A percentile compares a stretch with the other conserved stretches of the same genome.
phyloP scores from a whole-genome alignment of 768 basidiomycete genomes.

The Auricularia sp. region DNA sequence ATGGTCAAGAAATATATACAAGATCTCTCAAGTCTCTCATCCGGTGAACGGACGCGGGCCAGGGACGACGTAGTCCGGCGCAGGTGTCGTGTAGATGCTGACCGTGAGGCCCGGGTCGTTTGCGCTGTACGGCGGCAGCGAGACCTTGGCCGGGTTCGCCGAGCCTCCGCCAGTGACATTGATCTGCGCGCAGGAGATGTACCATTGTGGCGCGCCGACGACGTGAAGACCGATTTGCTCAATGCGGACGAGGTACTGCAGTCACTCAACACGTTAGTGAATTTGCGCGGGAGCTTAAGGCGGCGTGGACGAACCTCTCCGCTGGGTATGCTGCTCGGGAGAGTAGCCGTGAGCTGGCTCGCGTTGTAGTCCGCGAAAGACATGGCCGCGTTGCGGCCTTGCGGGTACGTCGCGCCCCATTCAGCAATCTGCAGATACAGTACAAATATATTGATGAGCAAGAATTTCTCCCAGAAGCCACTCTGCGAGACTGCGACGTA shows the following conservation, averaged over 20 bases:
- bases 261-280: background rate
- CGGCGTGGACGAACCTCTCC: background rate
- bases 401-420: constrained; percentile 3
- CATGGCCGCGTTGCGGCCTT: background rate
- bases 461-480: background rate
- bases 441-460: background rate
- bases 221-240: constrained; percentile 31
- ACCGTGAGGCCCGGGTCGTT: background rate
- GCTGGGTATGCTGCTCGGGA: background rate
- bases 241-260: constrained; percentile 21
- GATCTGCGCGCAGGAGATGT: constrained; percentile 29
- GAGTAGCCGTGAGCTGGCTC: background rate
- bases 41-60: background rate
- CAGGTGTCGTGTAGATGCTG: background rate
- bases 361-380: background rate
- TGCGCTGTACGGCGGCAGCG: background rate
- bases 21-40: background rate
- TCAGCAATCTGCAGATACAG: background rate
- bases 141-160: background rate
- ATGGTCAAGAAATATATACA: background rate
- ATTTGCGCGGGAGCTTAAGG: background rate
- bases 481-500: too few species aligned
- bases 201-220: constrained; percentile 26
- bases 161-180: constrained; percentile 13
- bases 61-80: background rate